Evolutionary conservation across 1,139 yeast species (phyloP).

Genomic region (Zygosaccharomyces sapae): DNA sequence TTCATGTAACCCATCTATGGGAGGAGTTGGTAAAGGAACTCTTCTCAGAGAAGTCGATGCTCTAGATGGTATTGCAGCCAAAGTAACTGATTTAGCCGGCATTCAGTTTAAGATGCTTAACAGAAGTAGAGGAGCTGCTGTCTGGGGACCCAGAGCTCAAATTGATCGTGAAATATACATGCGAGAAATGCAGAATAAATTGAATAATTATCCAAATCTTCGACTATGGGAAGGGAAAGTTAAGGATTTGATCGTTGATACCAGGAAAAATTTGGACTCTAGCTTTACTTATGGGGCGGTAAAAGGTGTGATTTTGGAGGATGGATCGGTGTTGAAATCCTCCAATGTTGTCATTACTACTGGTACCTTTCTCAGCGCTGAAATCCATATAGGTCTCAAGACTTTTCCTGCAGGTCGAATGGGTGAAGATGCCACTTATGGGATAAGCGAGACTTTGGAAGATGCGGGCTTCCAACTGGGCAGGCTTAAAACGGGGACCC

Average conservation of each 20-base stretch:
- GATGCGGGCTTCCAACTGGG: slow-evolving; percentile 82
- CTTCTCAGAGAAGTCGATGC: slow-evolving; percentile 91
- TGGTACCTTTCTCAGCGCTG: slow-evolving; percentile 93
- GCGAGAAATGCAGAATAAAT: slow-evolving; percentile 69
- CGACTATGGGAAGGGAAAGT: slow-evolving; percentile 62
- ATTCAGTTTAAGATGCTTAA: slow-evolving; percentile 86
- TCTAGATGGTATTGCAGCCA: slow-evolving; percentile 83
- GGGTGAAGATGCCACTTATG: slow-evolving; percentile 89
- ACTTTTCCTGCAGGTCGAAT: slow-evolving; percentile 87
- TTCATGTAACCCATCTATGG: slow-evolving; percentile 96
- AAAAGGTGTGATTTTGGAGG: slow-evolving; percentile 66
- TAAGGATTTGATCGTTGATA: slow-evolving; percentile 73
- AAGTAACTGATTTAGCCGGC: slow-evolving; percentile 86
- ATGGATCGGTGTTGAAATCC: slow-evolving; percentile 59
- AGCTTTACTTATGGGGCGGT: slow-evolving; percentile 47
- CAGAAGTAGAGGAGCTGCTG: slow-evolving; percentile 91
- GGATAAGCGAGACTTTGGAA: slow-evolving; percentile 71
- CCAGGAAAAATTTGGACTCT: slow-evolving; percentile 29
- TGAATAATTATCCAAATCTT: slow-evolving; percentile 58
- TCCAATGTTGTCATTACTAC: slow-evolving; percentile 82
- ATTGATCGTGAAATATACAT: slow-evolving; percentile 81
- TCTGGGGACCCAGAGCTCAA: slow-evolving; percentile 98
- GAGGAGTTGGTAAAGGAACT: slow-evolving; percentile 98
- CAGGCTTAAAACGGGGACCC: slow-evolving; percentile 93
- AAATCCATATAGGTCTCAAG: slow-evolving; percentile 83